Conservation (phyloP, 2,329 filamentous ascomycete genomes). For the Diaporthe vaccinii region DNA sequence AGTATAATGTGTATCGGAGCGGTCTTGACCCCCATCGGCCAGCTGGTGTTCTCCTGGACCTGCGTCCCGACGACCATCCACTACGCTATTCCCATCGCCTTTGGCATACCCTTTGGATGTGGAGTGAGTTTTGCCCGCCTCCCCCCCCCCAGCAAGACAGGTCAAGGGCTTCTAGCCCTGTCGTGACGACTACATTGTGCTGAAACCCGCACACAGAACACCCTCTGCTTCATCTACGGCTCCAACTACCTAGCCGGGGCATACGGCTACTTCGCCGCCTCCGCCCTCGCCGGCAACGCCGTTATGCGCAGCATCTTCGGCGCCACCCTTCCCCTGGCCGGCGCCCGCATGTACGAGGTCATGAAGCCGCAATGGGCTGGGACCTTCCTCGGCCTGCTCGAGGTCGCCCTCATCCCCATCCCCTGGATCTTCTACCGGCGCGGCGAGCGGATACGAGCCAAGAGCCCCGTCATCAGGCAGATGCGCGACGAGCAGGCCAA, state of each 20-base stretch:
- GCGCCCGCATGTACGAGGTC: constrained; percentile 75
- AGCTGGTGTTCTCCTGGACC: constrained; percentile 92
- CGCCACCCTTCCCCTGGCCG: constrained; percentile 79
- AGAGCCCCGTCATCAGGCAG: constrained; percentile 59
- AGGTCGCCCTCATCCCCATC: constrained; percentile 79
- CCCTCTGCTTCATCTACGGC: constrained; percentile 82
- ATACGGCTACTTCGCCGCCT: constrained; percentile 84
- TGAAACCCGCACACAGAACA: constrained; percentile 60
- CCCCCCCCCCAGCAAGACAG: too few species aligned
- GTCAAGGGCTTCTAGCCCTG: background rate
- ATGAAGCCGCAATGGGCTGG: constrained; percentile 82
- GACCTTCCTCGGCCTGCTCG: constrained; percentile 77
- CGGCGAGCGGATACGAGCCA: constrained; percentile 62
- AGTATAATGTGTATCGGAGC: constrained; percentile 84
- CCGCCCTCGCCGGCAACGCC: constrained; percentile 81
- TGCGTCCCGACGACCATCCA: constrained; percentile 82
- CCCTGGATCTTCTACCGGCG: constrained; percentile 79
- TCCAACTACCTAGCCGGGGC: constrained; percentile 81
- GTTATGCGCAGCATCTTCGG: constrained; percentile 78
- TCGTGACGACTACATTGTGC: background rate
- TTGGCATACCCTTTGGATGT: constrained; percentile 81
- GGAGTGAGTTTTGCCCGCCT: too few species aligned
- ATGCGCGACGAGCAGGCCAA: constrained; percentile 57
- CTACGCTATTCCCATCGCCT: constrained; percentile 82
- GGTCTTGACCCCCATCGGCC: constrained; percentile 79